Conservation (phyloP, 345 rosid species). For the Dipteronia dyeriana region DNA sequence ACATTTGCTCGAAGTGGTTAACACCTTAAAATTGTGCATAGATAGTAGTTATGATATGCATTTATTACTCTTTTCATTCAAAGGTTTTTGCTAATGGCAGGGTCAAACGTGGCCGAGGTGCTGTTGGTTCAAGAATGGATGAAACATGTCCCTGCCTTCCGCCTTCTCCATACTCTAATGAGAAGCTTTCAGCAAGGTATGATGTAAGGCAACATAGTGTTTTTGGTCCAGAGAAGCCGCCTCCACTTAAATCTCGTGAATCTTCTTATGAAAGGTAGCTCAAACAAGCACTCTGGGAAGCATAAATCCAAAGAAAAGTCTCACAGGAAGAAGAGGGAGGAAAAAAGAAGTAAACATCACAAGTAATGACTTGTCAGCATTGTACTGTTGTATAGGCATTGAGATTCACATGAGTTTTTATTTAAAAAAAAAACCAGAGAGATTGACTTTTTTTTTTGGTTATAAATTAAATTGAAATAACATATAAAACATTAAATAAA, state of each 20-base stretch:
- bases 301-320: slow-evolving; percentile 48
- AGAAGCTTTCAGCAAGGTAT: slow-evolving; percentile 26
- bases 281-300: slow-evolving; percentile 45
- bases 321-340: slow-evolving; percentile 43
- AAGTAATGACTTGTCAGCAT: slow-evolving; percentile 12
- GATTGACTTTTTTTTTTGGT: no score
- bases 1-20: no score
- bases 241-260: slow-evolving; percentile 25
- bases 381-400: not conserved
- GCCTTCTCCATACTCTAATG: slow-evolving; percentile 24
- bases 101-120: slow-evolving; percentile 83
- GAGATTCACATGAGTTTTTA: not conserved
- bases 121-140: slow-evolving; percentile 92
- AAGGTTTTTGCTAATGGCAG: slow-evolving; percentile 33
- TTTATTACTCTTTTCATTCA: not conserved
- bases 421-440: no score
- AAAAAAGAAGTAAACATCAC: slow-evolving; percentile 34
- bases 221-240: slow-evolving; percentile 60
- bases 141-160: slow-evolving; percentile 88
- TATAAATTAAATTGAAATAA: no score
- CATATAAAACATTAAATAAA: no score
- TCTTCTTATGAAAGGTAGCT: slow-evolving; percentile 45
- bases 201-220: slow-evolving; percentile 30
- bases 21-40: not conserved
- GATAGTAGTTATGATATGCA: not conserved